Evolutionary conservation across 1,284 basidiomycete genomes (phyloP).

Genomic region (Trichosporon faecale): DNA sequence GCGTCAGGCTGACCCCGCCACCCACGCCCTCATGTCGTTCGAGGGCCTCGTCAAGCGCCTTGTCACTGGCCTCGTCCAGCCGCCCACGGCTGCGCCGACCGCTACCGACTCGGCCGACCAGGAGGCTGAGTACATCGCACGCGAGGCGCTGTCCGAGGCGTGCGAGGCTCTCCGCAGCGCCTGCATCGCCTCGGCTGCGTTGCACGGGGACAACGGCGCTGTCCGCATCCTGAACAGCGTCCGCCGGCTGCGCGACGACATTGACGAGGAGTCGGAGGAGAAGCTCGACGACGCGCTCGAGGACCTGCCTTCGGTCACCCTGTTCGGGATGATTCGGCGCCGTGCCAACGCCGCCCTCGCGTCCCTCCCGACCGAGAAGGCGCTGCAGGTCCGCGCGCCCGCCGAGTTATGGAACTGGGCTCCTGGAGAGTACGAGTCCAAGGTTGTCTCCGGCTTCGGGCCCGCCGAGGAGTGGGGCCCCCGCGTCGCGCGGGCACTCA

Average conservation of each 20-base stretch:
- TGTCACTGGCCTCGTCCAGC: conserved; percentile 47
- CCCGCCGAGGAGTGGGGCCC: conserved; percentile 50
- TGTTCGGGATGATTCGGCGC: conserved; percentile 45
- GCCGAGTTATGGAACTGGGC: conserved; percentile 47
- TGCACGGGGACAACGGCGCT: conserved; percentile 34
- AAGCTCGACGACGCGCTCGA: conserved; percentile 52
- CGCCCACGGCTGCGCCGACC: conserved; percentile 36
- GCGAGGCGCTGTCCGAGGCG: conserved; percentile 52
- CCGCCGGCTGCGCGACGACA: conserved; percentile 47
- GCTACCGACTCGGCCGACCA: conserved; percentile 33
- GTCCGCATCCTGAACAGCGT: conserved; percentile 28
- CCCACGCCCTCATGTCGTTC: conserved; percentile 47
- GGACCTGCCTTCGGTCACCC: conserved; percentile 49
- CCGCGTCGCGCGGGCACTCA: conserved; percentile 46
- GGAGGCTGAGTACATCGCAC: conserved; percentile 48
- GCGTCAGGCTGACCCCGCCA: conserved; percentile 38
- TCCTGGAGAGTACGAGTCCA: conserved; percentile 47
- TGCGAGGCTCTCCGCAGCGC: conserved; percentile 50
- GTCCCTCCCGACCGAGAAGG: conserved; percentile 17
- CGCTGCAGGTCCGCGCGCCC: conserved; percentile 33
- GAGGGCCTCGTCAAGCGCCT: conserved; percentile 51
- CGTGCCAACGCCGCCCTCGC: conserved; percentile 40
- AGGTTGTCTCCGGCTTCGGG: conserved; percentile 49
- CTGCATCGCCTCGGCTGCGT: conserved; percentile 40
- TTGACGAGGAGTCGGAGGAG: conserved; percentile 42